Percentiles rank a stretch among this genome's conserved stretches.
phyloP scores from a whole-genome alignment of 2,329 filamentous ascomycete genomes.

The Mycosphaerella arachidis region DNA sequence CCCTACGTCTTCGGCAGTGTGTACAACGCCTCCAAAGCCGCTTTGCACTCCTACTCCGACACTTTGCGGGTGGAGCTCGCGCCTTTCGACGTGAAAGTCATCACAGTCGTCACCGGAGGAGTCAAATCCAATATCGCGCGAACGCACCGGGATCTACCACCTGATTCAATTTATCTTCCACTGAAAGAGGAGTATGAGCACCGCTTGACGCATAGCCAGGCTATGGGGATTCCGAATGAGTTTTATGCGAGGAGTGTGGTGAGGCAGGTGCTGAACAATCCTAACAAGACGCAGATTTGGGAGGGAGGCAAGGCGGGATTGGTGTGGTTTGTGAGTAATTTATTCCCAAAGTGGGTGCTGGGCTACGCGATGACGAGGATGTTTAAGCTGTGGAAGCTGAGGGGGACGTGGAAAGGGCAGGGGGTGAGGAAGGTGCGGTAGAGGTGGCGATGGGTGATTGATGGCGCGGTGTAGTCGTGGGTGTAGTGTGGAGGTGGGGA shows the following conservation, averaged over 20 bases:
- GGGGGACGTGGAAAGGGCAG: constrained; percentile 26
- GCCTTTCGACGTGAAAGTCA: constrained; percentile 47
- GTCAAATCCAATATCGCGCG: constrained; percentile 57
- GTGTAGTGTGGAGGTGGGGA: too few species aligned
- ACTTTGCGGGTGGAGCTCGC: constrained; percentile 55
- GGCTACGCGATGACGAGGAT: constrained; percentile 44
- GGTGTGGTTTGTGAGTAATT: constrained; percentile 47
- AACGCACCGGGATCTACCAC: constrained; percentile 44
- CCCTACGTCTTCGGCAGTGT: constrained; percentile 40
- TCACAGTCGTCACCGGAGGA: constrained; percentile 54
- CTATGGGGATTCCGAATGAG: constrained; percentile 48
- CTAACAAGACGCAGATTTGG: constrained; percentile 46
- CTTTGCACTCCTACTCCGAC: constrained; percentile 55
- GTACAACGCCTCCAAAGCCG: constrained; percentile 59
- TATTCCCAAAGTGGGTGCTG: constrained; percentile 42
- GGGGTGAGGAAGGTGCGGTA: constrained; percentile 4
- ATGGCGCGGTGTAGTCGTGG: too few species aligned
- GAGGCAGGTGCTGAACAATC: constrained; percentile 42
- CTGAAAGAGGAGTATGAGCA: constrained; percentile 49
- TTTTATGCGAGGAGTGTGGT: constrained; percentile 55
- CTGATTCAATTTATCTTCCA: constrained; percentile 49
- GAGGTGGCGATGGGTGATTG: too few species aligned
- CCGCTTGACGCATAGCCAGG: constrained; percentile 52
- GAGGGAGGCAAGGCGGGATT: constrained; percentile 49
- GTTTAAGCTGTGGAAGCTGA: constrained; percentile 49